Evolutionary conservation across 495 filamentous ascomycete species (phyloP), one percentile per base, ranked within the genome.

Genomic region (Penicillium verhagenii): DNA sequence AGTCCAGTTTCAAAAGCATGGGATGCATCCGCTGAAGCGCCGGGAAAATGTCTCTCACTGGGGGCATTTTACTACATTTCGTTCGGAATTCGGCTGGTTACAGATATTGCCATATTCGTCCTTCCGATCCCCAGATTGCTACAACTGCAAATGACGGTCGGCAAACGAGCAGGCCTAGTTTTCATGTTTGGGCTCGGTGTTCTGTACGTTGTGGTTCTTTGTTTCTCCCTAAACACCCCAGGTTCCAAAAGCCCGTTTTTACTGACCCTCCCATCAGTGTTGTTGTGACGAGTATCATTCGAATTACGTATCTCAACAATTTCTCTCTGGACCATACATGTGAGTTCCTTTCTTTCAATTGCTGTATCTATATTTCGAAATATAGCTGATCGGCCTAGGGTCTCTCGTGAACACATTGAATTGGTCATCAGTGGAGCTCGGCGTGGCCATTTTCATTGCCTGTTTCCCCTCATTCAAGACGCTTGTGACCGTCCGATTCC

Each of bases 141-240:
- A 26, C 45, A 56, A 33, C 46, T 73, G 24, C 61, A 64, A 19
- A 66, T 72, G 44, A 54, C 72, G 7, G 18, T 49, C 7, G 54
- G 54, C 8, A 66, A 74, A 50, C 66, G 68, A 25, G 37, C 58
- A 14, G 67, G 67, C 5, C 51, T 74, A 46, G 58, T 63, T 1
- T 29, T 64, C 19, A 54, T 74, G 57, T 74, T 73, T 37, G 56
- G 66, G 33, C 43, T 72, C n/a, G 72, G 72, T 28, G 44, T 69
- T 25, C 44, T 73, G 71, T 73, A 52, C 43, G 68, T 38, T 38
- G 35, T 13, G 4, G 14, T n/a, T 31, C 28, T 29, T 24, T n/a
- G 7, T 21, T 8, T 25, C 42, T 45, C n/a, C n/a, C n/a, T n/a
- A n/a, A n/a, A n/a, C n/a, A n/a, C n/a, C n/a, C n/a, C n/a, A n/a